Evolutionary conservation across 2,329 filamentous ascomycete genomes (phyloP).

Genomic region (Amylocarpus encephaloides): DNA sequence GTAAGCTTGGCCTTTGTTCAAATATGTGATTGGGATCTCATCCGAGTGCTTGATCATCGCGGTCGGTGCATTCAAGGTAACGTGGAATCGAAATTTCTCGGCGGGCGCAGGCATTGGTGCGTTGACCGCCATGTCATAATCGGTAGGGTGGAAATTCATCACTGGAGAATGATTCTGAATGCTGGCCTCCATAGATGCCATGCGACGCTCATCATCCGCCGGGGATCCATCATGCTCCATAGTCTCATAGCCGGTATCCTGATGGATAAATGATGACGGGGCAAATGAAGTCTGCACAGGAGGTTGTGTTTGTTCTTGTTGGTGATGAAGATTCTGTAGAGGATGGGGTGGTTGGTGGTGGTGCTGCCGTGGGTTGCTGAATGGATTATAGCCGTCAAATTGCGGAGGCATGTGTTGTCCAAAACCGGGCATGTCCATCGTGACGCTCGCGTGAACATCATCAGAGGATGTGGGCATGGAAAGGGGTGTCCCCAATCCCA

Average conservation of each 20-base stretch:
- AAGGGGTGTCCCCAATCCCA: slow-evolving; percentile 56
- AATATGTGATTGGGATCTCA: slow-evolving; percentile 93
- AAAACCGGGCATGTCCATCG: slow-evolving; percentile 64
- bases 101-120: slow-evolving; percentile 46
- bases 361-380: slow-evolving; percentile 47
- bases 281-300: slow-evolving; percentile 52
- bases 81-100: slow-evolving; percentile 82
- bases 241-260: slow-evolving; percentile 71
- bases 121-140: slow-evolving; percentile 40
- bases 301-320: slow-evolving; percentile 37
- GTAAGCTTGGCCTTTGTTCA: slow-evolving; percentile 97
- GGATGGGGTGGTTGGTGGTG: slow-evolving; percentile 17
- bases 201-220: slow-evolving; percentile 50
- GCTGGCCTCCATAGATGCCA: slow-evolving; percentile 52
- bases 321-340: slow-evolving; percentile 26
- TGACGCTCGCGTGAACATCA: slow-evolving; percentile 51
- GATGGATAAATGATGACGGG: slow-evolving; percentile 73
- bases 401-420: slow-evolving; percentile 47
- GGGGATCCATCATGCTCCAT: slow-evolving; percentile 71
- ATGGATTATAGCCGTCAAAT: slow-evolving; percentile 65
- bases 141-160: slow-evolving; percentile 49
- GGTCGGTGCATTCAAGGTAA: slow-evolving; percentile 85
- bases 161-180: slow-evolving; percentile 57
- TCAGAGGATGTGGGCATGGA: slow-evolving; percentile 68
- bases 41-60: slow-evolving; percentile 89